Percentiles rank a stretch among this genome's conserved stretches.
Evolutionary conservation across 805 yeast genomes (phyloP).

Genomic region (Ogataea allantospora): DNA sequence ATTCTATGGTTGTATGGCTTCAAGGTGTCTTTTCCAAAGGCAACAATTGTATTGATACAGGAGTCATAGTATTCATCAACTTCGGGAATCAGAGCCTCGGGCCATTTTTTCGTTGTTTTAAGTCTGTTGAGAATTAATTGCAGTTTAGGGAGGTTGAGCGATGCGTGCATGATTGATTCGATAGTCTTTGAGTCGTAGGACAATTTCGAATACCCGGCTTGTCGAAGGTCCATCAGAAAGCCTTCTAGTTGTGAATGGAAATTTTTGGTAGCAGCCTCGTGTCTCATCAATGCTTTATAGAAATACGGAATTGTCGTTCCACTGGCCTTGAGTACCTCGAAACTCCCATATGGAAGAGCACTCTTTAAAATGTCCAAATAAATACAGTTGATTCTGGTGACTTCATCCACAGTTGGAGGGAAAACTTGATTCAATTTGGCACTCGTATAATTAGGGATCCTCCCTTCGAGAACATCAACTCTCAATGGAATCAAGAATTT

Average conservation of each 20-base stretch:
- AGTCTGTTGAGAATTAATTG: conserved; percentile 68
- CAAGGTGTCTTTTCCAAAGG: conserved; percentile 65
- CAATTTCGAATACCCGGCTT: conserved; percentile 24
- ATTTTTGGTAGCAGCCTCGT: conserved; percentile 83
- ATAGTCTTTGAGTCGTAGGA: conserved; percentile 50
- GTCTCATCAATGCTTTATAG: conserved; percentile 89
- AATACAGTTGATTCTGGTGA: conserved; percentile 84
- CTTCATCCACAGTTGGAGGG: conserved; percentile 95
- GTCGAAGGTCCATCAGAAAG: conserved; percentile 39
- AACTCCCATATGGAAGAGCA: conserved; percentile 68
- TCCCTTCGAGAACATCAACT: conserved; percentile 58
- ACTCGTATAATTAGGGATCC: conserved; percentile 53
- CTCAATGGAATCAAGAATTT: conserved; percentile 78
- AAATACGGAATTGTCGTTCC: conserved; percentile 85
- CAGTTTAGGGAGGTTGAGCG: conserved; percentile 68
- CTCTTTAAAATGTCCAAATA: conserved; percentile 69
- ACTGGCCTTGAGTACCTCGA: conserved; percentile 76
- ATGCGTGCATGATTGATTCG: conserved; percentile 62
- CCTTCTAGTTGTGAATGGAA: conserved; percentile 48
- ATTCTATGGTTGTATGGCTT: conserved; percentile 60
- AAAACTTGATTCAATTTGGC: conserved; percentile 71
- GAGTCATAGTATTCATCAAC: conserved; percentile 47
- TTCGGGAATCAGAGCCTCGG: conserved; percentile 25
- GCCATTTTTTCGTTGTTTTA: conserved; percentile 48
- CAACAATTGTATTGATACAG: conserved; percentile 66